A percentile compares a stretch with the other conserved stretches of the same genome.
Conservation (phyloP, 2,329 filamentous ascomycete species). For the Cryphonectria nitschkei region DNA sequence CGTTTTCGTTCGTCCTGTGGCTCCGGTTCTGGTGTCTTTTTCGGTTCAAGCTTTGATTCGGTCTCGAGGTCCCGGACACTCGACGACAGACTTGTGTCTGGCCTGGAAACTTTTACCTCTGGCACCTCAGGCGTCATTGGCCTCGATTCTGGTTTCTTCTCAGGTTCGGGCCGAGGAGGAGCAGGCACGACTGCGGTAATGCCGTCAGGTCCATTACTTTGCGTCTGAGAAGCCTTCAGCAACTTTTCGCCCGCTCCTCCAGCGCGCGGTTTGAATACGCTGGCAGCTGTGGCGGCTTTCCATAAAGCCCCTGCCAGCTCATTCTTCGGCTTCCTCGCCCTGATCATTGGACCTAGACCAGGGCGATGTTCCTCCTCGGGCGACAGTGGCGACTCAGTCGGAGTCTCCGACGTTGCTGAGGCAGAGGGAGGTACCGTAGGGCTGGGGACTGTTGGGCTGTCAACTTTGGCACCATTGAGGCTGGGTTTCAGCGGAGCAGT, state of each 20-base stretch:
- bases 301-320: conserved; percentile 77
- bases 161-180: conserved; percentile 57
- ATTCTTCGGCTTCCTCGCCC: conserved; percentile 72
- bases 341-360: conserved; percentile 89
- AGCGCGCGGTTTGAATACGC: conserved; percentile 80
- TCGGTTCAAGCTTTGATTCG: conserved; percentile 39
- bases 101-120: conserved; percentile 60
- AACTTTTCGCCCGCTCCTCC: conserved; percentile 76
- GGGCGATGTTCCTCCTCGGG: conserved; percentile 58
- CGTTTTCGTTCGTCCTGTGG: conserved; percentile 57
- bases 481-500: conserved; percentile 22
- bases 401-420: conserved; percentile 32
- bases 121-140: conserved; percentile 44
- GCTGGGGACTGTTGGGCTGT: conserved; percentile 29
- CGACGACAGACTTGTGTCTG: conserved; percentile 34
- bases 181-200: conserved; percentile 88
- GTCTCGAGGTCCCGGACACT: conserved; percentile 7
- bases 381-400: conserved; percentile 36
- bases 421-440: conserved; percentile 19
- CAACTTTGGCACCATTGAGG: conserved; percentile 19
- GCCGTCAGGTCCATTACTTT: conserved; percentile 77
- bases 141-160: conserved; percentile 41
- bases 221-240: conserved; percentile 63
- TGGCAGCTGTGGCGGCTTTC: conserved; percentile 76
- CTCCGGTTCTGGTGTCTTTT: conserved; percentile 35